phyloP scores from a whole-genome alignment of 805 yeast genomes.

The Kluyveromyces starmeri region DNA sequence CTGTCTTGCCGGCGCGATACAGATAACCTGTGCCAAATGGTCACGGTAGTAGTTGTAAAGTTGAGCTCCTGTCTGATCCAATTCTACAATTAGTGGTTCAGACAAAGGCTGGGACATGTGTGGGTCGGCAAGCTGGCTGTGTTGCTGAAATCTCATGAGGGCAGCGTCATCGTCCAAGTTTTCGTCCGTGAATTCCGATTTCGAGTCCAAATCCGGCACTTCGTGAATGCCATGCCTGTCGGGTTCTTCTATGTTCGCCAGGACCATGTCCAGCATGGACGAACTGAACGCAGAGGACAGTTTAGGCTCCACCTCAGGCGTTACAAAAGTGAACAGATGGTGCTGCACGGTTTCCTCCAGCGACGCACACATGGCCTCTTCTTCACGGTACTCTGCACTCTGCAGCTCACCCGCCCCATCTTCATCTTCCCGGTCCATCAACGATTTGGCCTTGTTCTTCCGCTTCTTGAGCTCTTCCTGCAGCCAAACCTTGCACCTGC shows the following conservation, averaged over 20 bases:
- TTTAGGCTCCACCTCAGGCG: no score
- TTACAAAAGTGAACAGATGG: no score
- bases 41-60: slow-evolving; percentile 44
- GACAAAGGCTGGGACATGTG: slow-evolving; percentile 16
- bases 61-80: slow-evolving; percentile 37
- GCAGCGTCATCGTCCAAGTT: no score
- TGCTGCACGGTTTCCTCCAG: no score
- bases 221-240: no score
- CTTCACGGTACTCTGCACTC: background rate
- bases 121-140: slow-evolving; percentile 5
- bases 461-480: slow-evolving; percentile 19
- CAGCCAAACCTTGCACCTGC: slow-evolving; percentile 13
- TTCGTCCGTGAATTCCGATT: no score
- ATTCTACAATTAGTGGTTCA: slow-evolving; percentile 15
- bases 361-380: background rate
- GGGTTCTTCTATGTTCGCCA: background rate
- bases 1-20: slow-evolving; percentile 39
- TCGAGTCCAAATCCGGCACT: no score
- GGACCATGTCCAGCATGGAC: slow-evolving; percentile 1
- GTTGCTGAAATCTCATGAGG: no score
- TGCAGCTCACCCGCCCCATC: background rate
- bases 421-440: background rate
- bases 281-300: background rate
- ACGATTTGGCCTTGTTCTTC: background rate
- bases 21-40: slow-evolving; percentile 38